Evolutionary conservation across 1,284 basidiomycete species (phyloP).

Genomic region (Paramarasmius palmivorus): DNA sequence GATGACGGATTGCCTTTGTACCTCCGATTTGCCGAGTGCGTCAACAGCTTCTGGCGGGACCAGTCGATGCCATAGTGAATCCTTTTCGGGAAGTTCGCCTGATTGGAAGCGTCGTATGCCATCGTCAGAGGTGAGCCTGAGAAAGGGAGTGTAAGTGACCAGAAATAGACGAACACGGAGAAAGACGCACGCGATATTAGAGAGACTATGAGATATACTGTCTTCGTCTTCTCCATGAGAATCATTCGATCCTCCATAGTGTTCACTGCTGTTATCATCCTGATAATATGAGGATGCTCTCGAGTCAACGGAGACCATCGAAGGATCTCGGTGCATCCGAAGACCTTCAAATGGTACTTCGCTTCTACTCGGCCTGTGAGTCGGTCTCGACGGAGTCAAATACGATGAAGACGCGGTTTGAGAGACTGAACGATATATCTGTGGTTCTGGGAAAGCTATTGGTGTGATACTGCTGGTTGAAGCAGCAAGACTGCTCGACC

Average conservation of each 20-base stretch:
- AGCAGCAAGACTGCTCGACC: neutral
- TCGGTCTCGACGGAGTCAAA: neutral
- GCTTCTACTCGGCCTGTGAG: conserved; percentile 43
- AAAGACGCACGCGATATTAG: conserved; percentile 47
- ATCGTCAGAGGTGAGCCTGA: conserved; percentile 62
- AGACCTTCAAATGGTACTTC: conserved; percentile 30
- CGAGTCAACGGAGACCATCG: conserved; percentile 32
- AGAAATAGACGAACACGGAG: neutral
- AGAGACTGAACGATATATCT: conserved; percentile 51
- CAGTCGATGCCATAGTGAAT: conserved; percentile 78
- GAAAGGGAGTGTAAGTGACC: neutral
- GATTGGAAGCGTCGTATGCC: conserved; percentile 63
- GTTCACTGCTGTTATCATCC: conserved; percentile 28
- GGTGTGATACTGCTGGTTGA: conserved; percentile 16
- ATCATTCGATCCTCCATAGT: conserved; percentile 29
- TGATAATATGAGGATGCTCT: conserved; percentile 36
- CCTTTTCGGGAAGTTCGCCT: conserved; percentile 55
- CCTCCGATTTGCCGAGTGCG: conserved; percentile 68
- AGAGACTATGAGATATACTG: conserved; percentile 49
- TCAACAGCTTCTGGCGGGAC: conserved; percentile 69
- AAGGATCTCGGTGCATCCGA: conserved; percentile 32
- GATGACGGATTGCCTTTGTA: conserved; percentile 77
- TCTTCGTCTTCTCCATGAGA: conserved; percentile 26
- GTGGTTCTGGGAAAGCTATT: conserved; percentile 52
- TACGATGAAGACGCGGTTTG: conserved; percentile 31